Percentiles rank a stretch among this genome's conserved stretches.
phyloP scores from a whole-genome alignment of 129 eudicot genomes.

The Artemisia tridentata region DNA sequence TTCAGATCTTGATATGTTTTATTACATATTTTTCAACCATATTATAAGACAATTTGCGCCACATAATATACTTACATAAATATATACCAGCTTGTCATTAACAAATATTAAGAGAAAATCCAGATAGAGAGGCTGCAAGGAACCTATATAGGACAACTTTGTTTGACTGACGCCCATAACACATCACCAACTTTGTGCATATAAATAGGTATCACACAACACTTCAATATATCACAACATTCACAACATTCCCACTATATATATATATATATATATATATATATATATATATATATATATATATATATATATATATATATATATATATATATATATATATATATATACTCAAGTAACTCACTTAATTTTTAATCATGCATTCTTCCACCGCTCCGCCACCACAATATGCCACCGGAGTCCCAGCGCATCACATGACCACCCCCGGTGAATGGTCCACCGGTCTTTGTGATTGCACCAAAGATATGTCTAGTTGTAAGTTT shows the following conservation, averaged over 20 bases:
- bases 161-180: neutral
- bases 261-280: too few species aligned
- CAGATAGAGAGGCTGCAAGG: neutral
- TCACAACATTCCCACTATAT: neutral
- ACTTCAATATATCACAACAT: too few species aligned
- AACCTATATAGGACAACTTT: neutral
- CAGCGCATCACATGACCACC: constrained; percentile 10
- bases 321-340: too few species aligned
- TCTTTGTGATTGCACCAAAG: constrained; percentile 48
- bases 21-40: too few species aligned
- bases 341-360: neutral
- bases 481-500: constrained; percentile 43
- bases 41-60: too few species aligned
- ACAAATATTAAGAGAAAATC: too few species aligned
- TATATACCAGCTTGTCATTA: too few species aligned
- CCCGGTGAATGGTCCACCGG: constrained; percentile 41
- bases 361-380: neutral
- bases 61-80: too few species aligned
- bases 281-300: too few species aligned
- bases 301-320: too few species aligned
- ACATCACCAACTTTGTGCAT: neutral
- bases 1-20: too few species aligned
- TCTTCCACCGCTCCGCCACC: neutral
- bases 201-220: too few species aligned
- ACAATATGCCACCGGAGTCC: constrained; percentile 17